phyloP scores from a whole-genome alignment of 2,329 filamentous ascomycete species.

The Talaromyces sp. region DNA sequence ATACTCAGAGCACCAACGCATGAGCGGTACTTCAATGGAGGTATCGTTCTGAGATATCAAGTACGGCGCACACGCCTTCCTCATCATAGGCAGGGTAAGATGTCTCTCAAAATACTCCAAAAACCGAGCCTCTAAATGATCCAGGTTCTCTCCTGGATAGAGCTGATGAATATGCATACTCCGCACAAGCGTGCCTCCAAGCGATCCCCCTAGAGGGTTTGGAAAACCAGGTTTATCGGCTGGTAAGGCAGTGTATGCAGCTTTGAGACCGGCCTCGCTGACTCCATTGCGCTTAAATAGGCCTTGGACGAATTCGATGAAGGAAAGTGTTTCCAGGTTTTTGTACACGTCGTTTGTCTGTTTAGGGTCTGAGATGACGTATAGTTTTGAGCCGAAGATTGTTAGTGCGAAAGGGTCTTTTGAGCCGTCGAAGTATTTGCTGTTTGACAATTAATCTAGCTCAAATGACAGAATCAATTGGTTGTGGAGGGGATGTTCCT shows the following conservation, averaged over 20 bases:
- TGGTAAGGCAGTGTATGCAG: background rate
- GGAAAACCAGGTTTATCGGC: background rate
- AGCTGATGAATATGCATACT: constrained; percentile 2
- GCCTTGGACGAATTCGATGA: background rate
- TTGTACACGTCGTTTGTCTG: background rate
- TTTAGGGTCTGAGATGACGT: constrained; percentile 1
- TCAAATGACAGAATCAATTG: no score
- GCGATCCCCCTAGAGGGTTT: background rate
- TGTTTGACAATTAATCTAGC: background rate
- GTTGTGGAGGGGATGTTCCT: background rate
- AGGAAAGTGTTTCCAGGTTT: background rate
- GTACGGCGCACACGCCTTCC: background rate
- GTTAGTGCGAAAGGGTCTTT: background rate
- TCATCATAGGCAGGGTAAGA: background rate
- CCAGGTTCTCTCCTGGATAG: background rate
- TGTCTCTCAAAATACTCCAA: background rate
- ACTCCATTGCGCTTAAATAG: constrained; percentile 3
- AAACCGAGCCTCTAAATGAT: constrained; percentile 1
- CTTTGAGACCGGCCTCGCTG: background rate
- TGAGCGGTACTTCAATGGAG: background rate
- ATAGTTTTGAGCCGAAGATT: background rate
- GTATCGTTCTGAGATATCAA: background rate
- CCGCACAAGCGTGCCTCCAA: background rate
- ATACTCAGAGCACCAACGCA: background rate
- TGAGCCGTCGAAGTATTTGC: background rate